Evolutionary conservation across 225 moss, liverwort and hornwort genomes (phyloP), one percentile per base, ranked within the genome.

Genomic region (Lunularia cruciata): DNA sequence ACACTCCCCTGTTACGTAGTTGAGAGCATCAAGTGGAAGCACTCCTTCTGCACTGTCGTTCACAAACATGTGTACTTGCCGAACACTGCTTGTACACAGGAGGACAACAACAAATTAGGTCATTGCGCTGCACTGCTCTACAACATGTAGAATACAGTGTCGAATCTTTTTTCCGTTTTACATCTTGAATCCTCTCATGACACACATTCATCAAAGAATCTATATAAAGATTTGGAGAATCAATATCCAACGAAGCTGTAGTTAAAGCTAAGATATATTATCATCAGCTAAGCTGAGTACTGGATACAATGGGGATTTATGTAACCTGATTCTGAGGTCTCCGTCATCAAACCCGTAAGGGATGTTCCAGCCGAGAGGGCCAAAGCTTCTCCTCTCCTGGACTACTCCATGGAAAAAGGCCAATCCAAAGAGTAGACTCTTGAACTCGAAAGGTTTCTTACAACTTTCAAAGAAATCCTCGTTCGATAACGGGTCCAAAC

Each of bases 321-420:
- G 4, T 8, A 60, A 89, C 92, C 92, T 96, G 32, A 92, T 92
- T 71, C 83, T 76, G 20, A 96, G 87, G 66, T 96, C 95, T 62
- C 92, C 95, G 65, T 96, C 95, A 15, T 96, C 95, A 84, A 96
- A 96, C 3, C 95, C 90, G 25, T 96, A 95, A 11, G 95, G 95
- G 0, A 95, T 90, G 55, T 95, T 95, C 95, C 92, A 95, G 73
- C 95, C 92, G 4, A 95, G 73, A 20, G 95, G 95, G 18, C 95
- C 95, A 71, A 95, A 95, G 8, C 88, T 92, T 39, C 88, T 83
- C 4, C 92, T 81, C 68, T 95, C 95, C 79, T 96, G 95, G 43
- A 96, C 87, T 37, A 96, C 85, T 26, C 86, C 95, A 73, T 96
- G 95, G 72, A 96, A 96, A 65, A 62, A 92, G 57, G 86, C 77